Evolutionary conservation across 2,329 filamentous ascomycete species (phyloP), one percentile per base, ranked within the genome.

Genomic region (Biscogniauxia sp.): DNA sequence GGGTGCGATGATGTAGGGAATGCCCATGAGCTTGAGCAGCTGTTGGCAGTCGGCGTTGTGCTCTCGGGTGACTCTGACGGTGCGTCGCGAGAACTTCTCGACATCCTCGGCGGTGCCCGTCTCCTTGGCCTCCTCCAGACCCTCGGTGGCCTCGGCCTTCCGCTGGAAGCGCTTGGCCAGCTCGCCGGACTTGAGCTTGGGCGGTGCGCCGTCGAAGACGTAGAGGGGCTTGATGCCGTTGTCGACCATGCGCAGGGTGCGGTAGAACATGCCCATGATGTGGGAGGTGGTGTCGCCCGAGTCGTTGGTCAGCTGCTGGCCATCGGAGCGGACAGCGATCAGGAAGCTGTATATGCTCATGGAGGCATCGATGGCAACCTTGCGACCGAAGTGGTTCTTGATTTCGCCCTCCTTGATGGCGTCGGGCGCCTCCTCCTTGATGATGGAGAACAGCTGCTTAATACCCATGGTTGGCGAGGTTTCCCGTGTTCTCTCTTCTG

Each of bases 261-360:
- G 93, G 82, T 99, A 99, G 82, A 99, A 99, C 88, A 99, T 94
- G 73, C 95, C 95, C 93, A 99, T 98, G 17, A 99, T 81, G 76
- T 99, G 95, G 19, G 95, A 99, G 0, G 95, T 99, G 1, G 95
- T 99, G 77, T 98, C 93, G 72, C 95, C 95, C 56, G 88, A 89
- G 72, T 99, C 95, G 77, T 89, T 96, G 84, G 89, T 98, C 70
- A 99, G 88, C 78, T 97, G 93, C 76, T 99, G 92, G 69, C 95
- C 95, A 70, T 97, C 93, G 71, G 93, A 97, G 69, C 95, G 93
- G 58, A 99, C 95, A 55, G 95, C 95, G 74, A 99, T 95, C 63
- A 99, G 86, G 81, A 99, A 99, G 77, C 92, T 96, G 84, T 99
- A 99, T 72, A 99, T 93, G 78, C 92, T 96, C 95, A 99, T 99